Evolutionary conservation across 106 monocot genomes (phyloP), one percentile per base, ranked within the genome.

Genomic region (Gastrodia elata): DNA sequence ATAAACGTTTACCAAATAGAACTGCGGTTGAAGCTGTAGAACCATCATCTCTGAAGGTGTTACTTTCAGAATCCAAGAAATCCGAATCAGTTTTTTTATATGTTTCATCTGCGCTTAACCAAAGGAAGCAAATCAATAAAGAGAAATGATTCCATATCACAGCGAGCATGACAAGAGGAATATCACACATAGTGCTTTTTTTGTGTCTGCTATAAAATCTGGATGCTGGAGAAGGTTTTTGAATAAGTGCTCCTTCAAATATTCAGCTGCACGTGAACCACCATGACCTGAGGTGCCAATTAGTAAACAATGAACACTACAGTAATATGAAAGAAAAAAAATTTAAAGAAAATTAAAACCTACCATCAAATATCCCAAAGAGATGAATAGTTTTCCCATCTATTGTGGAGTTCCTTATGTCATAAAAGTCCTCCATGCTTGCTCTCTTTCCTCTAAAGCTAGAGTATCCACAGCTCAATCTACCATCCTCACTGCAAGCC

Each of bases 21-120:
- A 96, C 85, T 38, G 92, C 92, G 24, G 96, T 88, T 64, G 85
- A 84, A 73, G 96, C 96, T 55, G 96, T 96, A 38, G 96, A 96
- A 24, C 96, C 96, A 80, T 96, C 96, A 86, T 96, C 89, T 77
- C 92, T 83, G 18, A 79, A 84, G 64, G 84, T 80, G 74, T 83
- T 86, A 24, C 78, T 79, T 82, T 95, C 90, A 56, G 81, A 65
- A 76, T 92, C 84, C 75, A 96, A 79, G 71, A 96, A 92, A 42
- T 96, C 84, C 27, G 87, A 80, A 80, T 96, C 96, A 52, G 96
- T 96, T 74, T 78, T 87, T 28, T 61, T 61, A 32, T 90, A 96
- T 65, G 89, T 96, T 71, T 96, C 96, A 78, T 73, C 96, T 96
- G 84, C 24, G 77, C 8, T 68, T 73, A 36, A 26, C 38, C 49